Percentiles rank a stretch among this genome's conserved stretches.
These are phyloP conservation scores for Hypoxylon sp. DNA, from an alignment of 2,329 filamentous ascomycete species.

Conservation along the genomic window DNA sequence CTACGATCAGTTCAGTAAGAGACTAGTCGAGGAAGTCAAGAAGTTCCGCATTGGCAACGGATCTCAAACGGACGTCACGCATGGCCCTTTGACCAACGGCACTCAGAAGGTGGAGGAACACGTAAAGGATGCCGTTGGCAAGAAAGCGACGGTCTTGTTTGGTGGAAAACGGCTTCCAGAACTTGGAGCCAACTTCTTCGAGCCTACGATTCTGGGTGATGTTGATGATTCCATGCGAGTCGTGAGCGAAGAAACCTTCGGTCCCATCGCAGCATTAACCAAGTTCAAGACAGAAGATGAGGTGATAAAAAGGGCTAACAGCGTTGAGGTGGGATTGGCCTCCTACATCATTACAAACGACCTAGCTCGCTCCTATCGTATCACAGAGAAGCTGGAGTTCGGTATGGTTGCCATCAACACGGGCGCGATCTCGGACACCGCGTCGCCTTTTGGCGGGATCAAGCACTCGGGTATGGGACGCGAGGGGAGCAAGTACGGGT, in stretches of 20 bases:
- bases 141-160: constrained; percentile 67
- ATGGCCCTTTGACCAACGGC: constrained; percentile 72
- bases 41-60: constrained; percentile 67
- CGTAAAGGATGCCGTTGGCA: constrained; percentile 69
- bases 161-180: constrained; percentile 70
- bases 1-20: constrained; percentile 64
- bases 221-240: constrained; percentile 74
- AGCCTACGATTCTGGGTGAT: constrained; percentile 74
- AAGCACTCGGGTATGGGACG: constrained; percentile 31
- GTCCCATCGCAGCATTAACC: constrained; percentile 74
- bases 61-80: constrained; percentile 63
- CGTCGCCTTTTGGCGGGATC: constrained; percentile 33
- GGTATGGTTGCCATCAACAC: constrained; percentile 74
- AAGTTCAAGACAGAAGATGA: constrained; percentile 75
- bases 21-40: constrained; percentile 58
- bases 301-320: constrained; percentile 77
- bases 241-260: constrained; percentile 77
- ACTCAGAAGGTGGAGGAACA: constrained; percentile 70
- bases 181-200: constrained; percentile 74
- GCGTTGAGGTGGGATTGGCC: constrained; percentile 79
- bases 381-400: constrained; percentile 64
- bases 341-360: constrained; percentile 77
- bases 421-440: constrained; percentile 48
- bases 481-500: constrained; percentile 33
- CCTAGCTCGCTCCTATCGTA: constrained; percentile 50